phyloP scores from a whole-genome alignment of 2,329 filamentous ascomycete genomes.

The Chaetomiaceae sp. region DNA sequence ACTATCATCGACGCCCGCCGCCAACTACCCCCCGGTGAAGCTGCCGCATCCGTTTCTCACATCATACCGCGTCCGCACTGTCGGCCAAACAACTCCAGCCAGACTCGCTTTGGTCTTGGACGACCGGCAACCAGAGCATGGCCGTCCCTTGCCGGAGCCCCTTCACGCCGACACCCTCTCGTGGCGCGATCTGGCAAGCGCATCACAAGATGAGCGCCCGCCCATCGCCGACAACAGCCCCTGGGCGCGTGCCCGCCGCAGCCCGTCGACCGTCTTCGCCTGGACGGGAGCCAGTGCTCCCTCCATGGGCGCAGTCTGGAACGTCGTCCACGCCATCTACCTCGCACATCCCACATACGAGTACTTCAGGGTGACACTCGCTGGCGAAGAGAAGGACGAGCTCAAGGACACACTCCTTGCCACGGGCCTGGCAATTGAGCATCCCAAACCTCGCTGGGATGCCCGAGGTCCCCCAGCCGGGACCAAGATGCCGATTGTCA shows the following conservation, averaged over 20 bases:
- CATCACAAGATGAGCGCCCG: constrained; percentile 26
- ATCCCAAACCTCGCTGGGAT: constrained; percentile 33
- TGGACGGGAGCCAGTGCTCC: constrained; percentile 42
- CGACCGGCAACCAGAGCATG: constrained; percentile 29
- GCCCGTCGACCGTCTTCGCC: constrained; percentile 41
- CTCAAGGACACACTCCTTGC: constrained; percentile 29
- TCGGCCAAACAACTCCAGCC: constrained; percentile 25
- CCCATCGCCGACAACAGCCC: constrained; percentile 47
- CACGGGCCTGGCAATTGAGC: constrained; percentile 46
- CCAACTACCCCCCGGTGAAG: constrained; percentile 36
- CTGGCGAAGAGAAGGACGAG: constrained; percentile 29
- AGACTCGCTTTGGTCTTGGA: constrained; percentile 33
- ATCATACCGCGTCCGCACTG: constrained; percentile 35
- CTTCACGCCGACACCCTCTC: constrained; percentile 36
- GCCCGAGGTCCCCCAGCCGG: neutral
- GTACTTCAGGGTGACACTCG: constrained; percentile 43
- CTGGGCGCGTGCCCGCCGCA: constrained; percentile 50
- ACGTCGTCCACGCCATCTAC: constrained; percentile 48
- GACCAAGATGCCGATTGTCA: constrained; percentile 22
- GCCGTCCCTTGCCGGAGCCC: constrained; percentile 33
- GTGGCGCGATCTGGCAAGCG: constrained; percentile 34
- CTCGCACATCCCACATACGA: constrained; percentile 47
- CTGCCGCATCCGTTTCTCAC: constrained; percentile 45
- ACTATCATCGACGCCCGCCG: constrained; percentile 1
- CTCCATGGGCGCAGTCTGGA: constrained; percentile 47